phyloP scores from a whole-genome alignment of 2,329 filamentous ascomycete species.

The Colletotrichum gloeosporioides region DNA sequence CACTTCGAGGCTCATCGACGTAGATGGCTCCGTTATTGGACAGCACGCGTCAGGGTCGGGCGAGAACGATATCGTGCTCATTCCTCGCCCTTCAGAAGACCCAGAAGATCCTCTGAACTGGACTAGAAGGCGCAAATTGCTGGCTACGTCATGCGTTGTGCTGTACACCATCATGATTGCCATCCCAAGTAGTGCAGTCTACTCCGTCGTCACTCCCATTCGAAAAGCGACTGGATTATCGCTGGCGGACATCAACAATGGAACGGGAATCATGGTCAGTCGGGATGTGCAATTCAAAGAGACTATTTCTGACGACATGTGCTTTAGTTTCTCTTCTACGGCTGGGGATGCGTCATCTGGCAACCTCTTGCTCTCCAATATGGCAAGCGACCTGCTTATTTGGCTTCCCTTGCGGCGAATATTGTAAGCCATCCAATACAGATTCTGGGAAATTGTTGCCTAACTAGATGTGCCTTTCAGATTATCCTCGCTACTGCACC shows the following conservation, averaged over 20 bases:
- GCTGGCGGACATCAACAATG: slow-evolving; percentile 40
- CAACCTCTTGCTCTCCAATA: slow-evolving; percentile 52
- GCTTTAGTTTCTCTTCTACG: slow-evolving; percentile 42
- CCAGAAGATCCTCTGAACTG: slow-evolving; percentile 33
- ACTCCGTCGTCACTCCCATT: slow-evolving; percentile 42
- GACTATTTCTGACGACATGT: not conserved
- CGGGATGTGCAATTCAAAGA: fast-evolving
- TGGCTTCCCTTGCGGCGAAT: slow-evolving; percentile 38
- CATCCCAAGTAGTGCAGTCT: slow-evolving; percentile 43
- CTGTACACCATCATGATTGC: slow-evolving; percentile 31
- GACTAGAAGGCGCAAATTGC: slow-evolving; percentile 24
- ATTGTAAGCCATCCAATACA: slow-evolving; percentile 24
- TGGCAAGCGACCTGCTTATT: slow-evolving; percentile 45
- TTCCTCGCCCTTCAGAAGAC: slow-evolving; percentile 27
- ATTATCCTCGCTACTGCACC: slow-evolving; percentile 32
- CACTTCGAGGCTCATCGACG: slow-evolving; percentile 8
- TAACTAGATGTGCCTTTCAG: not conserved
- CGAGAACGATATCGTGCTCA: slow-evolving; percentile 26
- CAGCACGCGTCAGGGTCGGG: not conserved
- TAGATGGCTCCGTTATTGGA: not conserved
- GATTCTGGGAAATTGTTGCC: fast-evolving
- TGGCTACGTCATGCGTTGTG: slow-evolving; percentile 25
- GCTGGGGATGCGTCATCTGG: slow-evolving; percentile 52
- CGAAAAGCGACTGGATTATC: slow-evolving; percentile 35
- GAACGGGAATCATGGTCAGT: slow-evolving; percentile 40